phyloP scores from a whole-genome alignment of 257 asterid genomes.

The Catharanthus roseus region DNA sequence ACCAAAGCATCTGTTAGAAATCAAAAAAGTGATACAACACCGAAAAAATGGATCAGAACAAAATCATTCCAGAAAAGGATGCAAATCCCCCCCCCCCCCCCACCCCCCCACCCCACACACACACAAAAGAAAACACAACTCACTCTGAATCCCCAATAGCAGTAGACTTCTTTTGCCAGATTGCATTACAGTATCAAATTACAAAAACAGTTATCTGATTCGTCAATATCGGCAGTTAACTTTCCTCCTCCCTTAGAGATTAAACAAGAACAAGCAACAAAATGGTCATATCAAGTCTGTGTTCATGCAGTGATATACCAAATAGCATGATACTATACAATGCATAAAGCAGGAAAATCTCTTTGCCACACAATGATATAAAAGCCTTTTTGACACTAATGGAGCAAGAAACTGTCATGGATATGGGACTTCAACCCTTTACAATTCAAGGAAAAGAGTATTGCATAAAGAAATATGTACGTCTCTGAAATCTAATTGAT shows the following conservation, averaged over 20 bases:
- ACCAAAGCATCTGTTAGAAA: neutral
- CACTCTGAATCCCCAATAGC: neutral
- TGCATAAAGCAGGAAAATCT: neutral
- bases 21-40: neutral
- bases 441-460: neutral
- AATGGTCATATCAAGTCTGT: neutral
- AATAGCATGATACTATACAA: neutral
- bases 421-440: neutral
- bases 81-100: too few species aligned
- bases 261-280: neutral
- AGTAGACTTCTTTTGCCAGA: neutral
- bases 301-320: neutral
- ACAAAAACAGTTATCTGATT: neutral
- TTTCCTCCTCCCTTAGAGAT: neutral
- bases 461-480: neutral
- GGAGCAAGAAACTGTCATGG: neutral
- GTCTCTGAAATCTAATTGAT: conserved; percentile 8
- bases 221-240: neutral
- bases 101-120: too few species aligned
- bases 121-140: too few species aligned
- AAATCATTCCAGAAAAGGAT: neutral
- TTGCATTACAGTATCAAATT: neutral
- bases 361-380: neutral
- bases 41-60: neutral
- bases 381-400: neutral